Evolutionary conservation across 192 early-diverging fungal genomes (phyloP), one percentile per base, ranked within the genome.

Genomic region (Spizellomyces sp.): DNA sequence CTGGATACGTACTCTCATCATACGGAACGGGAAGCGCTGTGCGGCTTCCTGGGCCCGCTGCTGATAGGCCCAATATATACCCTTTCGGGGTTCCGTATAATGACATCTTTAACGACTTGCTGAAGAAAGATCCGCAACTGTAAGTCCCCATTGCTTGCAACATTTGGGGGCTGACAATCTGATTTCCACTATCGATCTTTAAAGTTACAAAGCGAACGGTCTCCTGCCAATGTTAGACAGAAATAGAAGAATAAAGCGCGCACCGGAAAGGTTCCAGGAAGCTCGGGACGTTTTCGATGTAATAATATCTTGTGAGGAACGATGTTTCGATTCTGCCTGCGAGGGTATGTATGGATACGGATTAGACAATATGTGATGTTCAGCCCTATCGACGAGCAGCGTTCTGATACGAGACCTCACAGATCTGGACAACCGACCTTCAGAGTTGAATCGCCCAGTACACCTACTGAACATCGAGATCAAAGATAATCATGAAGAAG

Each of bases 401-500:
- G 54, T 22, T 56, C 27, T 36, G 27, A 36, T 36, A 36, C 27
- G 27, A 36, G 14, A 54, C 12, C 48, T 50, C 22, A 41, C 55
- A 93, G 95, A 98, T 74, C 78, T 97, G 55, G 67, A 88, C 17
- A 85, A 84, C 45, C 86, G 93, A 19, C 88, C 89, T 3, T 87
- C 90, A 21, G 62, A 82, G 4, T 77, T 85, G 43, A 94, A 69
- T 56, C 81, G 66, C 87, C 80, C 81, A 75, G 77, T 94, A 0
- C 96, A 99, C 83, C 87, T 99, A 4, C 90, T 99, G 64, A 99
- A 99, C 67, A 86, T 99, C 5, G 96, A 98, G 44, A 99, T 98
- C 72, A 92, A 92, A 68, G 96, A 99, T 76, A 99, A 95, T 79
- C 90, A 93, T 52, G 87, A 91, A 70, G 93, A 96, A 68, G 94